Conservation (phyloP, 768 basidiomycete species). For the Amanita molliuscula region DNA sequence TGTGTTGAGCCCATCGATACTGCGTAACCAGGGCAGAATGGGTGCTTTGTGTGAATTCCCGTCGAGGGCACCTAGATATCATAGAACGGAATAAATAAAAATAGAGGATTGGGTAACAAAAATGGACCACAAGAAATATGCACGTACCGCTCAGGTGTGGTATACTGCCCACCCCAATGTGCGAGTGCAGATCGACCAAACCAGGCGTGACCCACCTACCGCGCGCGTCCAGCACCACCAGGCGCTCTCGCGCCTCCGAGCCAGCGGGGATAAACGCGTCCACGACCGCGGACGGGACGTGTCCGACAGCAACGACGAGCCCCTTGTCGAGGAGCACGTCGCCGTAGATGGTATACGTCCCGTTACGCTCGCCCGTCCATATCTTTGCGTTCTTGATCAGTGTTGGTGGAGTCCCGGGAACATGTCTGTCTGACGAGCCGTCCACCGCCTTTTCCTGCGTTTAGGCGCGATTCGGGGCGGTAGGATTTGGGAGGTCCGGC, state of each 20-base stretch:
- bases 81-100: too few species aligned
- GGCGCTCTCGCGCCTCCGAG: constrained; percentile 2
- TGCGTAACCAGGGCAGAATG: constrained; percentile 47
- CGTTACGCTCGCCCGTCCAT: constrained; percentile 63
- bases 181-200: constrained; percentile 38
- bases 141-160: constrained; percentile 22
- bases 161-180: constrained; percentile 26
- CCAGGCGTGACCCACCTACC: constrained; percentile 51
- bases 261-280: not conserved
- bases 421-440: constrained; percentile 44
- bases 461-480: constrained; percentile 6
- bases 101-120: not conserved
- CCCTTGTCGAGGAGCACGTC: constrained; percentile 58
- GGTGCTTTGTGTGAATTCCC: constrained; percentile 40
- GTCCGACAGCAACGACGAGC: constrained; percentile 46
- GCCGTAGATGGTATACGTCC: constrained; percentile 45
- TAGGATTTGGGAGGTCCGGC: constrained; percentile 1
- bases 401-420: constrained; percentile 38
- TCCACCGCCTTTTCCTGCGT: not conserved
- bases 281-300: constrained; percentile 14
- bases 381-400: constrained; percentile 62
- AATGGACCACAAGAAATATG: not conserved
- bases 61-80: constrained; percentile 33
- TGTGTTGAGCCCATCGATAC: constrained; percentile 59
- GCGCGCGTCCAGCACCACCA: constrained; percentile 39